Base-by-base conservation (phyloP, 2,329 filamentous ascomycete species). In the Xylaria sp. region DNA sequence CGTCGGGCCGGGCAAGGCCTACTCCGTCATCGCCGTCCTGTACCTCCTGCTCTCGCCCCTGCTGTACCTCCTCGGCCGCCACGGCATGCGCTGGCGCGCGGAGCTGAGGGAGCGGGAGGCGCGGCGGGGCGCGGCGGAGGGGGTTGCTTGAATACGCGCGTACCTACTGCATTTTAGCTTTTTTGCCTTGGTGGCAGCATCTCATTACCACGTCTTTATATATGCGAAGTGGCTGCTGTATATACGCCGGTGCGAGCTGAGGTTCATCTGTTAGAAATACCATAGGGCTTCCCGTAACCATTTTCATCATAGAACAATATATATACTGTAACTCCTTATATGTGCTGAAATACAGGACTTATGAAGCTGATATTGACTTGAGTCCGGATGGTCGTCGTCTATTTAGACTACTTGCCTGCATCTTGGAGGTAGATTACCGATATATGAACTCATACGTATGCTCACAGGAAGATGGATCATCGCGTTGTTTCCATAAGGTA, bases 1-100 rank as follows among this genome's bases (percentile, higher is more conserved):
- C 1, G 77, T 87, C 67, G 83, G 83, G 1, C 68, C 77, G 18
- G 85, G 84, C 0, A 86, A 84, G 79, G 80, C 76, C 17, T 86
- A 82, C 56, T 84, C 81, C 0, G 80, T 86, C 49, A 76, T 84
- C 52, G 78, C 77, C 1, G 63, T 82, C 20, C 67, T 84, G 4
- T 78, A 79, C 57, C 65, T 78, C 2, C 69, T 72, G 2, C 70
- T 76, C 46, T 75, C 77, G 21, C 82, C 81, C 0, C 71, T 78
- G 34, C 63, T 85, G 46, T 75, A 72, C 57, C 51, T 80, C 2
- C 68, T 83, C 48, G 68, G 78, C 49, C 76, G 70, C 40, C 73
- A 69, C 50, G 81, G 78, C 0, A 73, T 78, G 11, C 66, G 59
- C 18, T 82, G 78, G 76, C 78, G 83, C 24, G 74, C 74, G 19